Percentiles rank a stretch among this genome's conserved stretches.
phyloP scores from a whole-genome alignment of 2,329 filamentous ascomycete genomes.

The Chaetoscypha palmicola region DNA sequence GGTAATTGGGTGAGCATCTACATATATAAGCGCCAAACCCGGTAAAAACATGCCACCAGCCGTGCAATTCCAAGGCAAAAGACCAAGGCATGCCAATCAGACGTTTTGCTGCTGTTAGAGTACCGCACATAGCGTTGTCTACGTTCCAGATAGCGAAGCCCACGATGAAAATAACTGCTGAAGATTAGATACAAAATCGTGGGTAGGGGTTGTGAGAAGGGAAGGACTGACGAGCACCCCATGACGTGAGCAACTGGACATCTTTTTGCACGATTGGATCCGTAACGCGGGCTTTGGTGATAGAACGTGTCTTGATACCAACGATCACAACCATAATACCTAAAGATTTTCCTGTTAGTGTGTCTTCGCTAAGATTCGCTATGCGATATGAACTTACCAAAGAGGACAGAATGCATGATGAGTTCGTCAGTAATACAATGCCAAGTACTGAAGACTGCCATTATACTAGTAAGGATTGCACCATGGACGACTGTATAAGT shows the following conservation, averaged over 20 bases:
- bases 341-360: too few relatives aligned
- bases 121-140: constrained; percentile 45
- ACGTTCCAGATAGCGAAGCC: constrained; percentile 51
- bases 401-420: constrained; percentile 23
- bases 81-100: constrained; percentile 47
- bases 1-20: constrained; percentile 11
- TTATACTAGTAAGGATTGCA: constrained; percentile 36
- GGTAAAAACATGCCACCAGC: constrained; percentile 58
- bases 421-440: constrained; percentile 26
- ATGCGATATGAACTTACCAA: too few relatives aligned
- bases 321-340: constrained; percentile 22
- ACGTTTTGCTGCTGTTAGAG: constrained; percentile 40
- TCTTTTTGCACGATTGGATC: constrained; percentile 21
- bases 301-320: constrained; percentile 22
- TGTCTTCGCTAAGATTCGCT: too few relatives aligned
- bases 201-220: neutral
- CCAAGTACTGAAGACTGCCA: constrained; percentile 36
- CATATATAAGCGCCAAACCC: constrained; percentile 42
- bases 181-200: neutral
- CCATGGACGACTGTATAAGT: constrained; percentile 39
- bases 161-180: constrained; percentile 32
- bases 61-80: constrained; percentile 51
- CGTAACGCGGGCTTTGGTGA: constrained; percentile 23
- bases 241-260: constrained; percentile 20
- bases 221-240: constrained; percentile 21